These are phyloP conservation scores for Chaetomiaceae sp. DNA, from an alignment of 2,329 filamentous ascomycete genomes.

Conservation along the genomic window DNA sequence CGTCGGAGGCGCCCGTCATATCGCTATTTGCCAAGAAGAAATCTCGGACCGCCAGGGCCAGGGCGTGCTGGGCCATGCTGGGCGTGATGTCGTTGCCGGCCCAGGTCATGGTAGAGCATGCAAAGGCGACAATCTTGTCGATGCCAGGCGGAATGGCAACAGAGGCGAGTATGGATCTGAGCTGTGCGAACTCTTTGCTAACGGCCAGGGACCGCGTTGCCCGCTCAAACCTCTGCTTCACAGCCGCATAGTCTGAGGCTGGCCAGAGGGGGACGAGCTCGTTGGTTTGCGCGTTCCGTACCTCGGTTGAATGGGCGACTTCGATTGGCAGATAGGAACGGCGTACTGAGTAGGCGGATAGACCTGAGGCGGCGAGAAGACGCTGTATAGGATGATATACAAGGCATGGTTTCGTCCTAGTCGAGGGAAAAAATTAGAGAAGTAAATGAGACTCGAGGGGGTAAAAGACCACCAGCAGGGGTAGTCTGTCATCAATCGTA, in stretches of 20 bases:
- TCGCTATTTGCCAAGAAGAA: neutral
- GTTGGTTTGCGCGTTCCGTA: neutral
- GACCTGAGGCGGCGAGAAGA: neutral
- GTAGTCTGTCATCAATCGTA: neutral
- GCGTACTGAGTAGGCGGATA: neutral
- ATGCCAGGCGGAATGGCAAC: neutral
- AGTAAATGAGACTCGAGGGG: neutral
- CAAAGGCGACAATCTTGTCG: conserved; percentile 2
- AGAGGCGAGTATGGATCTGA: neutral
- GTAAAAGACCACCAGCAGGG: neutral
- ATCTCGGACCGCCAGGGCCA: conserved; percentile 2
- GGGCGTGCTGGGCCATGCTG: conserved; percentile 2
- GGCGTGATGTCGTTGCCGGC: neutral
- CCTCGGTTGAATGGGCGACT: neutral
- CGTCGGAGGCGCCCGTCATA: neutral
- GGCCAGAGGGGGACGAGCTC: neutral
- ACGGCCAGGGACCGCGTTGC: neutral
- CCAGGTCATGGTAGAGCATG: conserved; percentile 4
- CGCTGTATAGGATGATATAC: neutral
- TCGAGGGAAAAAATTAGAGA: neutral
- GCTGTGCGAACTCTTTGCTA: neutral
- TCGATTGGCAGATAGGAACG: neutral
- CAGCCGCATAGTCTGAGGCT: neutral
- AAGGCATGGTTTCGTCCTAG: neutral
- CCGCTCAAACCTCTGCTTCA: neutral